phyloP scores from a whole-genome alignment of 257 asterid genomes.

The Hygrophila difformis region DNA sequence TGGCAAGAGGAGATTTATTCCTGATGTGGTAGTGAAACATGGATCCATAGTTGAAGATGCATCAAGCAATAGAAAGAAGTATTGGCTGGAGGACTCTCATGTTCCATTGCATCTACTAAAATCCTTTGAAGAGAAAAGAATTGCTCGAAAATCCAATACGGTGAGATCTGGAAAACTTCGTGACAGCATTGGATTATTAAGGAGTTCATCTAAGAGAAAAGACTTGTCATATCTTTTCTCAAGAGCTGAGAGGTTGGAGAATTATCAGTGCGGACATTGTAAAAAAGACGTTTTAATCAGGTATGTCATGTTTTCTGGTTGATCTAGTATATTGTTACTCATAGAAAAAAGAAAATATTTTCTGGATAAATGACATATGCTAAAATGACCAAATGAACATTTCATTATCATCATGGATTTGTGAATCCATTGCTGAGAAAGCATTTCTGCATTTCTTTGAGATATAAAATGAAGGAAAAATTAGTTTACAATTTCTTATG shows the following conservation, averaged over 20 bases:
- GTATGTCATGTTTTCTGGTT: constrained; percentile 19
- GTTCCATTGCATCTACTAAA: constrained; percentile 85
- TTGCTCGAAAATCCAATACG: constrained; percentile 67
- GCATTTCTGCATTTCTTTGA: too few relatives aligned
- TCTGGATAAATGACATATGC: too few relatives aligned
- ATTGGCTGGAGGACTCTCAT: constrained; percentile 86
- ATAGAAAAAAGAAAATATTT: too few relatives aligned
- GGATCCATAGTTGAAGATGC: constrained; percentile 64
- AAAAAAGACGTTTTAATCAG: constrained; percentile 63
- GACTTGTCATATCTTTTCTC: constrained; percentile 76
- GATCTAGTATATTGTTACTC: neutral
- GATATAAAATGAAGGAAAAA: too few relatives aligned
- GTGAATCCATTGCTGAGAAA: too few relatives aligned
- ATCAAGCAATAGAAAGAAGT: constrained; percentile 57
- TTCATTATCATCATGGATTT: too few relatives aligned
- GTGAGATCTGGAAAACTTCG: constrained; percentile 31
- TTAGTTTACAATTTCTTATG: too few relatives aligned
- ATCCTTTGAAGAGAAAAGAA: constrained; percentile 69
- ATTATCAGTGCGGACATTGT: constrained; percentile 68
- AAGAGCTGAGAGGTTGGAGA: constrained; percentile 54
- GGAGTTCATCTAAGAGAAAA: constrained; percentile 38
- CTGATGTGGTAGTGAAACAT: constrained; percentile 64
- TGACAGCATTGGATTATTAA: constrained; percentile 23
- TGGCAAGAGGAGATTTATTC: constrained; percentile 88
- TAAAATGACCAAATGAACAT: too few relatives aligned